Conservation (phyloP, 768 basidiomycete species). For the Russula lepida region DNA sequence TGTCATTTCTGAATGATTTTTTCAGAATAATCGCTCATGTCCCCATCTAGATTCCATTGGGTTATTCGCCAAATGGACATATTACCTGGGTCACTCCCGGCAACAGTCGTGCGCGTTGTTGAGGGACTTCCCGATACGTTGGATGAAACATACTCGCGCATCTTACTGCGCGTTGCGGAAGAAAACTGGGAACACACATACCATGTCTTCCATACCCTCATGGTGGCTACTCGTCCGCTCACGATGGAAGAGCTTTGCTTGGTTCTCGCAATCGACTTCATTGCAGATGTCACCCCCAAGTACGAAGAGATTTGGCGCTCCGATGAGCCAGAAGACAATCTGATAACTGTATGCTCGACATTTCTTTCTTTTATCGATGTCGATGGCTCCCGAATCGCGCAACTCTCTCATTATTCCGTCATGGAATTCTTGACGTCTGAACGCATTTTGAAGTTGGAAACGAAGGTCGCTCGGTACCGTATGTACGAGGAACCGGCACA, state of each 20-base stretch:
- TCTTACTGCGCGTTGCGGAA: constrained; percentile 2
- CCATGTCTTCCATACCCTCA: constrained; percentile 2
- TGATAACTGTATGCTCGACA: not conserved
- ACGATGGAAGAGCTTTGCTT: constrained; percentile 6
- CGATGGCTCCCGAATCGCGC: constrained; percentile 1
- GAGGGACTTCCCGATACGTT: not conserved
- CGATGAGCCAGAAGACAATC: not conserved
- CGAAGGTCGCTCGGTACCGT: constrained; percentile 2
- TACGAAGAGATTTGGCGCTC: constrained; percentile 9
- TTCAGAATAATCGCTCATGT: not conserved
- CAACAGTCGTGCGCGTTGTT: not conserved
- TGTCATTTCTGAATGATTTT: not conserved
- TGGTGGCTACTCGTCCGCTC: constrained; percentile 8
- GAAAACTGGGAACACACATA: constrained; percentile 13
- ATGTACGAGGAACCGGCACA: not conserved
- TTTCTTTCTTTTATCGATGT: constrained; percentile 6
- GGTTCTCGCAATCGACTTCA: constrained; percentile 10
- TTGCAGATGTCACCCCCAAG: constrained; percentile 3
- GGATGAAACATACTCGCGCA: constrained; percentile 4
- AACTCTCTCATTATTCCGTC: constrained; percentile 3
- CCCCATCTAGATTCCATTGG: not conserved
- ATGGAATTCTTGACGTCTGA: constrained; percentile 8
- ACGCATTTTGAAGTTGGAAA: not conserved
- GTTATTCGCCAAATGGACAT: not conserved
- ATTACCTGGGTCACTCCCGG: constrained; percentile 1